phyloP scores from a whole-genome alignment of 139 green algal genomes.

The Chlorella vulgaris region DNA sequence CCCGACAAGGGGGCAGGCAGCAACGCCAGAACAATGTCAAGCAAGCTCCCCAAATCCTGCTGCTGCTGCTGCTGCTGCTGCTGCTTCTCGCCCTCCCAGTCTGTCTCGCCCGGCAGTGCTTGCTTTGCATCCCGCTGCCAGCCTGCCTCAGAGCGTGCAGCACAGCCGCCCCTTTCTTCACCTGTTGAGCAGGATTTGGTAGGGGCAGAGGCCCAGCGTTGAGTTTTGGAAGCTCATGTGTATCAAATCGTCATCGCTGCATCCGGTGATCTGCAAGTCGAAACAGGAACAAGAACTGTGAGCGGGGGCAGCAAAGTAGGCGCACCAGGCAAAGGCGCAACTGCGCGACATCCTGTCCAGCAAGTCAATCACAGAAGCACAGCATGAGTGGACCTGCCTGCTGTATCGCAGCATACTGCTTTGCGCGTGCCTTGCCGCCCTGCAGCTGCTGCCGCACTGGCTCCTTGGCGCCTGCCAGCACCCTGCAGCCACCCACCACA shows the following conservation, averaged over 20 bases:
- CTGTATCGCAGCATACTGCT: not conserved
- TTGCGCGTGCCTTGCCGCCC: not conserved
- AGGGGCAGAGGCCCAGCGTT: not conserved
- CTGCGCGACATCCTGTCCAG: too few relatives aligned
- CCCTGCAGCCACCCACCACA: not conserved
- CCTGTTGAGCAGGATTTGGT: not conserved
- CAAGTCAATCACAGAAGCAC: not conserved
- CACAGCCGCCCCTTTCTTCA: not conserved
- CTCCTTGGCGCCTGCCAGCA: not conserved
- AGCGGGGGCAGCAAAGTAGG: too few relatives aligned
- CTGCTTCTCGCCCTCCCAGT: too few relatives aligned
- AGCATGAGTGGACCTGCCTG: not conserved
- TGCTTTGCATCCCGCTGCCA: not conserved
- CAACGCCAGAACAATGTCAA: too few relatives aligned
- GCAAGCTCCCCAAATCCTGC: too few relatives aligned
- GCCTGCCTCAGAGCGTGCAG: not conserved
- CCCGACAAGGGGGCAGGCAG: too few relatives aligned
- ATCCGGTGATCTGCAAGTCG: not conserved
- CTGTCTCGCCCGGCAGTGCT: too few relatives aligned
- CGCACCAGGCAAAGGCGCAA: not conserved
- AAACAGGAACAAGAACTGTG: not conserved
- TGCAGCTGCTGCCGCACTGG: not conserved
- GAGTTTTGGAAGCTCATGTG: not conserved
- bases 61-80: too few relatives aligned
- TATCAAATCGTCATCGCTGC: not conserved